These are phyloP conservation scores for Scedosporium apiospermum DNA, from an alignment of 2,329 filamentous ascomycete genomes.

Conservation along the genomic window DNA sequence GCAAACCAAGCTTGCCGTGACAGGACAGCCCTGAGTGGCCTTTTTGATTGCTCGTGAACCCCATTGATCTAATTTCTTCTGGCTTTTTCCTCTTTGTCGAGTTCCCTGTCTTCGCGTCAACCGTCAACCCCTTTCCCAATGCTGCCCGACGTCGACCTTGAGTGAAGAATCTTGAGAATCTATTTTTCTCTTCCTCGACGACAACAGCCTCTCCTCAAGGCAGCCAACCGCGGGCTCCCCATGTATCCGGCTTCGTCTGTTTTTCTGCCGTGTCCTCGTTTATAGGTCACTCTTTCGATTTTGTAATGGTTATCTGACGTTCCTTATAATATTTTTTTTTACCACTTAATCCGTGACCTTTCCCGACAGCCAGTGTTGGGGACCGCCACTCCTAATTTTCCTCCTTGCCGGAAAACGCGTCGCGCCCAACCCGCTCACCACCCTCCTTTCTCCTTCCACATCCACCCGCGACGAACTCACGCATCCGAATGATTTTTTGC, in stretches of 20 bases:
- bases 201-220: background rate
- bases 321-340: background rate
- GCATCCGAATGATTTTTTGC: conserved; percentile 1
- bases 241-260: background rate
- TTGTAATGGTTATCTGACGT: background rate
- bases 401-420: conserved; percentile 8
- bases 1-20: background rate
- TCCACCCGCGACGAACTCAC: background rate
- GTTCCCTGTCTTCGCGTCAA: background rate
- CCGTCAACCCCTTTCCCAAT: background rate
- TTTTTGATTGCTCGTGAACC: background rate
- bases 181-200: background rate
- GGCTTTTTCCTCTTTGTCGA: background rate
- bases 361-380: background rate
- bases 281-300: background rate
- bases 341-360: conserved; percentile 4
- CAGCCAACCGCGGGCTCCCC: background rate
- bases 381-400: conserved; percentile 2
- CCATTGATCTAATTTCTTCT: conserved; percentile 1
- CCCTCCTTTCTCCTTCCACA: conserved; percentile 1
- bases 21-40: background rate
- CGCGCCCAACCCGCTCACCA: conserved; percentile 3
- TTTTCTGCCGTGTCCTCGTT: background rate
- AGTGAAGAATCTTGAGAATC: background rate
- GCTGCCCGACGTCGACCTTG: background rate